Evolutionary conservation across 805 yeast genomes (phyloP).

Genomic region (Lipomyces orientalis): DNA sequence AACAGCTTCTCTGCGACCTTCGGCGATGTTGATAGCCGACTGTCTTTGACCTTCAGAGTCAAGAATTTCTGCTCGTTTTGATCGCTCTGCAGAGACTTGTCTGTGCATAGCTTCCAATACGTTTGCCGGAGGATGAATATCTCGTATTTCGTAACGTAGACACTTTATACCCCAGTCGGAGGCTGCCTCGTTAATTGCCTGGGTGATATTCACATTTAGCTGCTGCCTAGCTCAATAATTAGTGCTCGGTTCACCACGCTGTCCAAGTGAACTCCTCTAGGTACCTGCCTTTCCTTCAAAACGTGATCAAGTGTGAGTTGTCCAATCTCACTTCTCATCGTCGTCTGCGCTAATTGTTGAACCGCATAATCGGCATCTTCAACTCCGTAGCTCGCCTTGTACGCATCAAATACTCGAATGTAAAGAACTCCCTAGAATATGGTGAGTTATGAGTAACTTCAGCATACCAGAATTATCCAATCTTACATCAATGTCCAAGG

Average conservation of each 20-base stretch:
- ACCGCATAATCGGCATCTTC: conserved; percentile 88
- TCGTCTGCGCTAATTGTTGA: conserved; percentile 84
- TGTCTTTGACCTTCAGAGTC: conserved; percentile 86
- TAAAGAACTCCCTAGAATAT: conserved; percentile 66
- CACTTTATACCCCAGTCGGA: conserved; percentile 85
- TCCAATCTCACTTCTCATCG: conserved; percentile 90
- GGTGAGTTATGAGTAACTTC: conserved; percentile 3
- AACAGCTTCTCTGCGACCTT: conserved; percentile 73
- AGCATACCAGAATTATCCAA: neutral
- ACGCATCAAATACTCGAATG: conserved; percentile 77
- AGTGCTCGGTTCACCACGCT: neutral
- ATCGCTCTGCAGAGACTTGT: conserved; percentile 85
- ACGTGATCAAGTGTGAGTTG: conserved; percentile 80
- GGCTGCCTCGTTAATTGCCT: conserved; percentile 84
- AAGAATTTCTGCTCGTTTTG: conserved; percentile 84
- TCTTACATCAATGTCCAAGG: conserved; percentile 69
- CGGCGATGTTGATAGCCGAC: conserved; percentile 79
- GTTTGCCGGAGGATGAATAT: conserved; percentile 83
- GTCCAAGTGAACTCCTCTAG: too few relatives aligned
- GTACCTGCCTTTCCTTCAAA: conserved; percentile 62
- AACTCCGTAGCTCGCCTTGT: conserved; percentile 85
- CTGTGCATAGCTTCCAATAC: conserved; percentile 91
- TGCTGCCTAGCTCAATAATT: conserved; percentile 48
- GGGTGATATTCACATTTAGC: conserved; percentile 72
- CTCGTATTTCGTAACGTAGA: conserved; percentile 83